phyloP scores from a whole-genome alignment of 2,329 filamentous ascomycete species.

The Diaporthe ilicicola region DNA sequence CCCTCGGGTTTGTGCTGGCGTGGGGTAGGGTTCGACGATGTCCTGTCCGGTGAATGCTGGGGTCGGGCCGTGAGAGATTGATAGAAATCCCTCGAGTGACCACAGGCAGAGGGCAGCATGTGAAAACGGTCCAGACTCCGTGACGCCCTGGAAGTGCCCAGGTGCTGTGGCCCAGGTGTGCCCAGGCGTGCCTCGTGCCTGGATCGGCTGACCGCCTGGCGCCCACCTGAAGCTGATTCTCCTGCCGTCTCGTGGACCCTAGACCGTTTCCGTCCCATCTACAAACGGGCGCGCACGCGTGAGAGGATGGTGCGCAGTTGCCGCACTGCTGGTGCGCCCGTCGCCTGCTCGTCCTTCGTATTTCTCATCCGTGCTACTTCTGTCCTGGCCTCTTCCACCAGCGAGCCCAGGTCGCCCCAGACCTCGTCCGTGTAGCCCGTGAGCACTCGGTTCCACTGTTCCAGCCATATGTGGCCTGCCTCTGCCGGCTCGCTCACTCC shows the following conservation, averaged over 20 bases:
- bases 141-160: background rate
- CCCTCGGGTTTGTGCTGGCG: background rate
- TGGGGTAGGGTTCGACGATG: background rate
- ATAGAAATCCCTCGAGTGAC: background rate
- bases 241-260: slow-evolving; percentile 28
- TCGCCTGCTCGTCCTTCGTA: slow-evolving; percentile 35
- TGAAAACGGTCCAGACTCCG: background rate
- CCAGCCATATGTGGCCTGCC: slow-evolving; percentile 57
- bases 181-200: background rate
- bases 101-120: background rate
- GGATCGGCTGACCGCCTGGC: slow-evolving; percentile 1
- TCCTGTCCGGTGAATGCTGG: background rate
- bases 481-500: slow-evolving; percentile 50
- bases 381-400: slow-evolving; percentile 63
- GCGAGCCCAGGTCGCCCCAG: slow-evolving; percentile 69
- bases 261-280: slow-evolving; percentile 6
- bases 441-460: slow-evolving; percentile 65
- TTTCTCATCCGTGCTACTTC: slow-evolving; percentile 60
- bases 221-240: background rate
- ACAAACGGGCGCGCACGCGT: slow-evolving; percentile 46
- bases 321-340: slow-evolving; percentile 46
- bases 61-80: background rate
- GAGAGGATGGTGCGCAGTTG: slow-evolving; percentile 50
- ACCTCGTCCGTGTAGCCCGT: slow-evolving; percentile 70
- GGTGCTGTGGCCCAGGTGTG: background rate